Evolutionary conservation across 352 stramenopile genomes (phyloP), one percentile per base, ranked within the genome.

Genomic region (Phytopythium montanum): DNA sequence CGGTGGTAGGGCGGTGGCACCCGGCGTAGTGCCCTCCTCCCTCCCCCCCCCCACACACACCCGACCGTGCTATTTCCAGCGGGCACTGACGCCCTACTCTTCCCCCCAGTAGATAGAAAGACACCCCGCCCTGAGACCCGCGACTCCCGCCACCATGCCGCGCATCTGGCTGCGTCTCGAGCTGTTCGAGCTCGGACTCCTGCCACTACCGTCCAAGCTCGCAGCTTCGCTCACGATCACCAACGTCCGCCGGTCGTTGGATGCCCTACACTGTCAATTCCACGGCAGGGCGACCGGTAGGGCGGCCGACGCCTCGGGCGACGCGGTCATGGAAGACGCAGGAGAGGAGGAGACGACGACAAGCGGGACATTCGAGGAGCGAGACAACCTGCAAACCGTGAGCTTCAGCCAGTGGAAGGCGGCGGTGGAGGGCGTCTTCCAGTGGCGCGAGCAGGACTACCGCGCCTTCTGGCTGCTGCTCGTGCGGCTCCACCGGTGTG

Each of bases 401-500:
- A 81, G 65, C 18, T 92, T 88, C 54, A 41, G 68, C 1, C 69
- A 81, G 45, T 94, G 84, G 84, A 83, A 75, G 53, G 77, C 85
- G 25, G 70, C 81, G 10, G 78, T 91, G 45, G 62, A 74, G 2
- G 53, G 48, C 29, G 76, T 90, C 42, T 89, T 91, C 56, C 78
- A 86, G 59, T 94, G 85, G 85, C 75, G 83, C 53, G 85, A 92
- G 21, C 73, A 90, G 66, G 81, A 94, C 56, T 92, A 88, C 60
- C 75, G 84, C 55, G 79, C 79, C 56, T 92, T 94, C 51, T 94
- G 85, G 85, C 64, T 94, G 62, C 60, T 92, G 42, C 66, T 94
- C 16, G 74, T 90, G 53, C 76, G 86, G 21, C 87, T 92, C 58
- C 85, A 92, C 64, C 79, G 80, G 42, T 80, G 86, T 62, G 85